These are phyloP conservation scores for Simplicillium aogashimaense DNA, from an alignment of 2,329 filamentous ascomycete species.

Conservation along the genomic window DNA sequence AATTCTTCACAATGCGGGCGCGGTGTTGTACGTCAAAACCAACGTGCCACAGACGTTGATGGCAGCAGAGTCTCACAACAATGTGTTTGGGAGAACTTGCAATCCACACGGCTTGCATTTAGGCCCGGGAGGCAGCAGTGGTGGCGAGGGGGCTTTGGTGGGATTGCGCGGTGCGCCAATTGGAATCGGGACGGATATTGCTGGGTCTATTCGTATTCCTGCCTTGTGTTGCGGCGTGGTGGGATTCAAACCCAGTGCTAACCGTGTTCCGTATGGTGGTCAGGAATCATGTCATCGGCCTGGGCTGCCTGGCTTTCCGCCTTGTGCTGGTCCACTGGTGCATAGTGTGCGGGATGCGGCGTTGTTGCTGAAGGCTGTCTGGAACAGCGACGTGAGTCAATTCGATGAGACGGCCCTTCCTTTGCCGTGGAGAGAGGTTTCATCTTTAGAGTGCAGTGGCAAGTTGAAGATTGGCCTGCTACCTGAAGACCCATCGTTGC, in stretches of 20 bases:
- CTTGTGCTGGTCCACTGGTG: slow-evolving; percentile 31
- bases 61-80: slow-evolving; percentile 22
- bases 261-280: slow-evolving; percentile 37
- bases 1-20: slow-evolving; percentile 14
- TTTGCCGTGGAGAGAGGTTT: slow-evolving; percentile 32
- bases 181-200: slow-evolving; percentile 51
- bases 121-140: slow-evolving; percentile 49
- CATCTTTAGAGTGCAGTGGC: slow-evolving; percentile 5
- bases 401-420: slow-evolving; percentile 30
- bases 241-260: slow-evolving; percentile 44
- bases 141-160: slow-evolving; percentile 53
- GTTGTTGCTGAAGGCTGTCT: slow-evolving; percentile 29
- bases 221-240: slow-evolving; percentile 47
- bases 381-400: slow-evolving; percentile 28
- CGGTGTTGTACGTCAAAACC: slow-evolving; percentile 16
- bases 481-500: slow-evolving; percentile 33
- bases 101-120: slow-evolving; percentile 48
- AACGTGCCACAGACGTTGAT: slow-evolving; percentile 5
- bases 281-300: slow-evolving; percentile 2
- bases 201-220: slow-evolving; percentile 39
- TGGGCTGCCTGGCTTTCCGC: slow-evolving; percentile 17
- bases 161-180: slow-evolving; percentile 42
- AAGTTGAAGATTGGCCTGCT: slow-evolving; percentile 37
- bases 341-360: slow-evolving; percentile 26
- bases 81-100: slow-evolving; percentile 46